Conservation (phyloP, 306 rosid species). For the Ormosia semicastrata region DNA sequence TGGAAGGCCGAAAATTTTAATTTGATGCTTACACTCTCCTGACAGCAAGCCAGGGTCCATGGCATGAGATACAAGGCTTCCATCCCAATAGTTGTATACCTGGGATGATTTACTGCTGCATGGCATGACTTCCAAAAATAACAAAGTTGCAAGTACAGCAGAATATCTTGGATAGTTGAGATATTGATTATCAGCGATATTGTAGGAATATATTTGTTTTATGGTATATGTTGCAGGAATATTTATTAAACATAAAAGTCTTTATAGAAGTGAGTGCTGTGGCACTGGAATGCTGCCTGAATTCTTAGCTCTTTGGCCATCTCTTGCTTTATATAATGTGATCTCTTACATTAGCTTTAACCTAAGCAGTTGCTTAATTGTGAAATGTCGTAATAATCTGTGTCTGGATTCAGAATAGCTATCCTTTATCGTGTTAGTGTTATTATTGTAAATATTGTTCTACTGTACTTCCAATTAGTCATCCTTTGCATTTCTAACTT, state of each 20-base stretch:
- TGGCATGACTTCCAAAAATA: background rate
- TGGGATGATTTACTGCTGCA: background rate
- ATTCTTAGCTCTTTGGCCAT: background rate
- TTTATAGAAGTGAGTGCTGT: background rate
- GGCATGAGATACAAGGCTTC: background rate
- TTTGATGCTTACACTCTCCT: background rate
- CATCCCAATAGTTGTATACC: background rate
- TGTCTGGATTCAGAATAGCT: background rate
- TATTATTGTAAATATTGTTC: slow-evolving; percentile 1
- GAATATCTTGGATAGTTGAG: background rate
- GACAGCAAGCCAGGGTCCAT: background rate
- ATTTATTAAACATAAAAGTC: background rate
- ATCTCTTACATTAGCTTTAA: slow-evolving; percentile 5
- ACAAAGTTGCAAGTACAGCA: background rate
- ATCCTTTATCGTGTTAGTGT: background rate
- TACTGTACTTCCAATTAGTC: slow-evolving; percentile 16
- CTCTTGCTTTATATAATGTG: background rate
- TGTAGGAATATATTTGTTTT: background rate
- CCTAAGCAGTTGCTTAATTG: background rate
- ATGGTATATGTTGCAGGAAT: background rate
- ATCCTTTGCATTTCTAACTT: slow-evolving; percentile 53
- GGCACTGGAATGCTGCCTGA: slow-evolving; percentile 4
- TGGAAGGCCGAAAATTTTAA: background rate
- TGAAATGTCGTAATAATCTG: background rate
- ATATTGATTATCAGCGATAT: background rate